phyloP scores from a whole-genome alignment of 1,139 yeast species.

The Groenewaldozyma auringiensis region DNA sequence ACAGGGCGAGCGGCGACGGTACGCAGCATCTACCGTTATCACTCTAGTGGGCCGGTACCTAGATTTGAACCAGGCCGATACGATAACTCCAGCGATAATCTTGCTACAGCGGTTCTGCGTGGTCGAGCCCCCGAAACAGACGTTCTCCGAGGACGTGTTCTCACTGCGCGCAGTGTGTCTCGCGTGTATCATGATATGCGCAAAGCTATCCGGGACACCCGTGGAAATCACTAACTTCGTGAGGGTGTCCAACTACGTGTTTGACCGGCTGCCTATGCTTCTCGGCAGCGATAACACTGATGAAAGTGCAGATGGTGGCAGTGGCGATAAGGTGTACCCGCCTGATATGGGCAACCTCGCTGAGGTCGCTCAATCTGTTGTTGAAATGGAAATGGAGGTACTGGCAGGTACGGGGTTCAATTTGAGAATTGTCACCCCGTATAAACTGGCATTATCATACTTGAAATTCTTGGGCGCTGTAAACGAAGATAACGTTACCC shows the following conservation, averaged over 20 bases:
- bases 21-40: slow-evolving; percentile 7
- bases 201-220: not conserved
- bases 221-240: not conserved
- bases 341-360: not conserved
- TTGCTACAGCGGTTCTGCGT: slow-evolving; percentile 14
- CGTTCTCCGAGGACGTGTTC: not conserved
- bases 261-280: not conserved
- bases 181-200: not conserved
- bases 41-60: slow-evolving; percentile 15
- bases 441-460: slow-evolving; percentile 21
- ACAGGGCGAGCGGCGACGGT: not conserved
- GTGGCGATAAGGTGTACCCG: not conserved
- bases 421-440: slow-evolving; percentile 20
- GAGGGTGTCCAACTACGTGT: slow-evolving; percentile 2
- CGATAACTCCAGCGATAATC: slow-evolving; percentile 15
- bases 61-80: slow-evolving; percentile 12
- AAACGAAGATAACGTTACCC: slow-evolving; percentile 5
- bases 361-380: slow-evolving; percentile 1
- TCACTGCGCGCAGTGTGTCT: not conserved
- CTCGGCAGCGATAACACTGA: not conserved
- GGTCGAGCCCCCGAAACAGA: not conserved
- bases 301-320: not conserved
- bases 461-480: slow-evolving; percentile 14
- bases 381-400: slow-evolving; percentile 8
- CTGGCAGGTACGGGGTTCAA: slow-evolving; percentile 17